Evolutionary conservation across 1,139 yeast genomes (phyloP).

Genomic region (Saccharomyces hybrid): DNA sequence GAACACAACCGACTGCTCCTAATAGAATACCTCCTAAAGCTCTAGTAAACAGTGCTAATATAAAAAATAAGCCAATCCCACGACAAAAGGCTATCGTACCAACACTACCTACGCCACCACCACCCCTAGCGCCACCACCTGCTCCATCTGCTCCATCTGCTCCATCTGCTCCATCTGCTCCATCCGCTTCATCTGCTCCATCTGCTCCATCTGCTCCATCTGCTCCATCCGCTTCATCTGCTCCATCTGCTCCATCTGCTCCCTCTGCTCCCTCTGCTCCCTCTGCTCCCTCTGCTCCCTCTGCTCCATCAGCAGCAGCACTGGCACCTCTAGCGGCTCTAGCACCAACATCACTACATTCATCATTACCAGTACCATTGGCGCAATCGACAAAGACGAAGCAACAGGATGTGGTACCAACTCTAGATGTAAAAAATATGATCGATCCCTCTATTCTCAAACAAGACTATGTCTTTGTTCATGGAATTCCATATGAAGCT

Average conservation of each 20-base stretch:
- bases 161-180: too few species aligned
- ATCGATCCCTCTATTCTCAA: slow-evolving; percentile 12
- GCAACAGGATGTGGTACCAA: neutral
- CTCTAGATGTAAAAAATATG: neutral
- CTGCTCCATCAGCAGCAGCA: too few species aligned
- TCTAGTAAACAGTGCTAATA: neutral
- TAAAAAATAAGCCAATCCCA: neutral
- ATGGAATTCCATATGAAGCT: slow-evolving; percentile 22
- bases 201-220: too few species aligned
- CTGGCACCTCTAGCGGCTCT: too few species aligned
- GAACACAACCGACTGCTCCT: neutral
- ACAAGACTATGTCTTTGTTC: slow-evolving; percentile 24
- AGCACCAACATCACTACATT: neutral
- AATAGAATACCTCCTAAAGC: neutral
- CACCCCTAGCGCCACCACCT: neutral
- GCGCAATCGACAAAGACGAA: neutral
- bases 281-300: too few species aligned
- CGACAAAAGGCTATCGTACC: neutral
- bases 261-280: too few species aligned
- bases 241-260: too few species aligned
- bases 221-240: too few species aligned
- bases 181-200: too few species aligned
- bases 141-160: too few species aligned
- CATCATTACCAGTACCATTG: neutral
- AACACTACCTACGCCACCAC: neutral